Evolutionary conservation across 164 flowering plant genomes (phyloP), one percentile per base, ranked within the genome.

Genomic region (Amborella trichopoda): DNA sequence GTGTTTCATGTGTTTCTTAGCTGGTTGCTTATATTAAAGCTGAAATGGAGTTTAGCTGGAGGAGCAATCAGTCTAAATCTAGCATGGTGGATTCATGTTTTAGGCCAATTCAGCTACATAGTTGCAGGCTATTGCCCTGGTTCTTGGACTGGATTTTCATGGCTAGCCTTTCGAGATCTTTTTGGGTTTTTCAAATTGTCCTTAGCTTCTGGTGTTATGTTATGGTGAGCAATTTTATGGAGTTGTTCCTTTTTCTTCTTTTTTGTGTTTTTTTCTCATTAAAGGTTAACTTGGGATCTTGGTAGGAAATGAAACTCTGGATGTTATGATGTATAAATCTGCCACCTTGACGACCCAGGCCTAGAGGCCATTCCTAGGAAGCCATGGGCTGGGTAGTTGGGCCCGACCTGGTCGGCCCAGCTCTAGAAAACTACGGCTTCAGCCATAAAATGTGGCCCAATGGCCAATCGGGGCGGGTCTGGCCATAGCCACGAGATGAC

Each of bases 121-220:
- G 63, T 78, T 44, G 58, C 65, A 30, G 62, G 74, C 44, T 77
- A 77, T 34, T 81, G 80, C 82, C 61, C 52, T 44, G 28, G 26
- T 8, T 20, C 56, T 4, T 53, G 49, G 56, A 27, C 46, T 52
- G 90, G 85, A 16, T 78, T 78, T 67, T 74, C 82, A 2, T 63
- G 68, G 70, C 58, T 67, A 0, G 90, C 83, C 3, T 78, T 81
- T 41, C 26, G 67, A 2, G 74, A 79, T 36, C 55, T 79, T 33
- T 79, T 50, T 56, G 73, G 66, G 0, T 74, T 79, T 45, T 68
- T 78, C 33, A 72, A 72, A 62, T 80, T 81, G 38, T 81, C 85
- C 32, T 21, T 81, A 47, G 82, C 85, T 21, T 81, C 90, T 51
- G 85, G 74, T 53, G 63, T 78, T 1, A 81, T 81, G 90, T 40